Percentiles rank a stretch among this genome's conserved stretches.
Conservation (phyloP, 805 yeast genomes). For the Starmerella khaoyaiensis region DNA sequence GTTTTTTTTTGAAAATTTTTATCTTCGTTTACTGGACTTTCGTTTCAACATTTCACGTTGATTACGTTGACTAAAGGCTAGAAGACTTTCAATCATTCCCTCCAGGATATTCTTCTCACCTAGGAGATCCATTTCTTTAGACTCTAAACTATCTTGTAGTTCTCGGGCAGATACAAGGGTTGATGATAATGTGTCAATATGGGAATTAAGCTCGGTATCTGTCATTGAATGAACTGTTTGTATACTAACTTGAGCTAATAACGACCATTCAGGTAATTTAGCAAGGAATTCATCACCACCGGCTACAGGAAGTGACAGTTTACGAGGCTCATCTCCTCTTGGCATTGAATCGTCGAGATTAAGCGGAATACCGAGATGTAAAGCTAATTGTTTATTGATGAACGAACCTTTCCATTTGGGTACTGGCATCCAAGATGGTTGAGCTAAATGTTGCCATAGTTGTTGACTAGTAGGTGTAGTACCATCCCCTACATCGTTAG, state of each 20-base stretch:
- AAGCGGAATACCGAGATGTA: slow-evolving; percentile 60
- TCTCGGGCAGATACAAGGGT: slow-evolving; percentile 32
- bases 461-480: slow-evolving; percentile 20
- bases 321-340: slow-evolving; percentile 11
- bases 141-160: slow-evolving; percentile 39
- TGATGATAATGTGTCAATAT: slow-evolving; percentile 27
- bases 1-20: too few species aligned
- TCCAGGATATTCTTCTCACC: slow-evolving; percentile 69
- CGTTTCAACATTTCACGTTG: slow-evolving; percentile 19
- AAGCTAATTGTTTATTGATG: slow-evolving; percentile 48
- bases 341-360: slow-evolving; percentile 47
- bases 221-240: slow-evolving; percentile 30
- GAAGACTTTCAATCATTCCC: slow-evolving; percentile 74
- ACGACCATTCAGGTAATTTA: slow-evolving; percentile 24
- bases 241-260: slow-evolving; percentile 27
- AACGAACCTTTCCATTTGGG: slow-evolving; percentile 60
- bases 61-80: slow-evolving; percentile 66
- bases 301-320: slow-evolving; percentile 15
- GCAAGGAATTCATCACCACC: slow-evolving; percentile 11
- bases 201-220: slow-evolving; percentile 30
- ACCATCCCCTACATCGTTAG: slow-evolving; percentile 5
- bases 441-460: slow-evolving; percentile 37
- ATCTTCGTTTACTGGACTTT: slow-evolving; percentile 5
- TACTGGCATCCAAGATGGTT: slow-evolving; percentile 39
- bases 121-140: slow-evolving; percentile 36